Evolutionary conservation across 1,284 basidiomycete genomes (phyloP), one percentile per base, ranked within the genome.

Genomic region (Apiotrichum laibachii): DNA sequence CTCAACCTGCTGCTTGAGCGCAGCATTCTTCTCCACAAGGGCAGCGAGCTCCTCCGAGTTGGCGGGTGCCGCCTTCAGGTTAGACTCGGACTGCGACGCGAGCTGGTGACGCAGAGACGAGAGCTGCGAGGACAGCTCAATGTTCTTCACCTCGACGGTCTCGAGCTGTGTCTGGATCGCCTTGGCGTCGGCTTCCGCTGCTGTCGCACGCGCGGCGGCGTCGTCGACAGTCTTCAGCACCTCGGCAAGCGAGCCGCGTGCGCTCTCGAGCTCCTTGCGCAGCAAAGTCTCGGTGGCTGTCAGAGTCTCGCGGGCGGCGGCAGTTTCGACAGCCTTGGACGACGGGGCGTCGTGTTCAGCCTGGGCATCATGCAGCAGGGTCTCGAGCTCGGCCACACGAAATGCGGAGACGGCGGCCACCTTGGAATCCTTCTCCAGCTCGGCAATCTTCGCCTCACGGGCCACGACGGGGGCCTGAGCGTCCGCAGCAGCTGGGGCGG

Each of bases 11-110:
- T 61, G 62, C 61, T 43, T 31, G 13, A 67, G 60, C 2, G 55
- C 56, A 22, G 63, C 60, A 33, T 59, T 68, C 63, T 82, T 71
- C 55, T 78, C 15, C 9, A 26, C 12, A 15, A 59, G 55, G 3
- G 31, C 46, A 1, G 35, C 40, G 1, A 56, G 16, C 37, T 60
- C 56, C 13, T 33, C 50, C 18, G 45, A 56, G 44, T 51, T 51
- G 21, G 37, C 37, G 7, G 48, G 43, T 6, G 37, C 35, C 7
- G 18, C 31, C 1, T 40, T 33, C 1, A 16, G 53, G 5, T 35
- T 22, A 0, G 60, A 53, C 1, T 37, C 19, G 16, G 37, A 37
- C 37, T 37, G 37, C 12, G 37, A 37, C 11, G 52, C 19, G 12
- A 60, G 53, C 39, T 63, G 53, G 12, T 60, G 55, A 12, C 45